Evolutionary conservation across 495 filamentous ascomycete genomes (phyloP), one percentile per base, ranked within the genome.

Genomic region (Tuber microsphaerosporum): DNA sequence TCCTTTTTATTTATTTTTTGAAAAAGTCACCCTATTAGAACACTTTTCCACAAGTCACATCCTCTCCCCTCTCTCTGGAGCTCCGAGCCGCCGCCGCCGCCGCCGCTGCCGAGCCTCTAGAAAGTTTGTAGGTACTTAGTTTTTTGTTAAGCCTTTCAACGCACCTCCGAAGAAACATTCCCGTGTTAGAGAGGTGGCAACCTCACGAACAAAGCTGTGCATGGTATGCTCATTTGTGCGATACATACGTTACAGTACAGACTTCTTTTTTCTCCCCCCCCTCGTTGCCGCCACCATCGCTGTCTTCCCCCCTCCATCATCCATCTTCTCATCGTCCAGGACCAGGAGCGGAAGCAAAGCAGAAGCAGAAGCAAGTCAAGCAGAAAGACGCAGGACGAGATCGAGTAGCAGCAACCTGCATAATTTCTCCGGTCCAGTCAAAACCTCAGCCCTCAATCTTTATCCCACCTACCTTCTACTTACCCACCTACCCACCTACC

Each of bases 361-460:
- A 68, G 77, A 75, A 79, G 76, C 77, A 79, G 71, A 76, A 79
- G 76, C 77, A 77, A 78, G 74, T 72, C 72, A 69, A 79, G 76
- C 72, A 61, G 74, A 61, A 41, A 73, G 73, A 76, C 56, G 70
- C 76, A 77, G 73, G 70, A 79, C 76, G 76, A 75, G 77, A 75
- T 79, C 77, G 77, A 79, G 77, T 73, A 79, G 70, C 73, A 79
- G 71, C 76, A 68, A 75, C 77, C 76, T 79, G 77, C 77, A 79
- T 79, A 79, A 65, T 79, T 79, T 79, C 77, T 79, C 77, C 77
- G 77, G 77, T 79, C 77, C 77, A 79, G 76, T 79, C 77, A 79
- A 65, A 77, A 79, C 77, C 73, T 79, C 76, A 79, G 77, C 77
- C 76, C 74, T 79, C 77, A 79, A 77, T 77, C 77, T 73, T 69